Conservation (phyloP, 2,329 filamentous ascomycete species). For the Paraconiothyrium sp. region DNA sequence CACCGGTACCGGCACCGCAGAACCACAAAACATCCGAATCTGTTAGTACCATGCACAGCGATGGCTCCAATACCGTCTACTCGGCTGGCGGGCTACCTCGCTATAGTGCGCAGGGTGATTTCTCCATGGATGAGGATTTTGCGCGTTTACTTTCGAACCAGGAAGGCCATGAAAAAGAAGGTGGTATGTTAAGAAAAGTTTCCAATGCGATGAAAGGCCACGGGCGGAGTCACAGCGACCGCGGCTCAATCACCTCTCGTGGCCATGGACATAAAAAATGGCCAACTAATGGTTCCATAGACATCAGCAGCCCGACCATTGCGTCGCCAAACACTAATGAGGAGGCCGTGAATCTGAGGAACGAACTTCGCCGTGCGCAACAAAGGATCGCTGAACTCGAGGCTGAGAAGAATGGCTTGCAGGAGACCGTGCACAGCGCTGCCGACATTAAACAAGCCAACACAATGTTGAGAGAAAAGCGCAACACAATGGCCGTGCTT, state of each 20-base stretch:
- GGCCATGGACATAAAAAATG: slow-evolving; percentile 50
- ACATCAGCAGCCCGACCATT: slow-evolving; percentile 76
- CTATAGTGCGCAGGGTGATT: slow-evolving; percentile 80
- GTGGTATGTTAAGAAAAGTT: slow-evolving; percentile 77
- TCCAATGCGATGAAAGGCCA: slow-evolving; percentile 90
- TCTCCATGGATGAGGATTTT: slow-evolving; percentile 96
- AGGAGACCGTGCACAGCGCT: slow-evolving; percentile 65
- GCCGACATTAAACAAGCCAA: slow-evolving; percentile 78
- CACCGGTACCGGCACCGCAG: slow-evolving; percentile 48
- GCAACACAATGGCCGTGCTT: slow-evolving; percentile 92
- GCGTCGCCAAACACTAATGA: slow-evolving; percentile 63
- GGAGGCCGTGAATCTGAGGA: slow-evolving; percentile 62
- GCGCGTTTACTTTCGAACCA: slow-evolving; percentile 82
- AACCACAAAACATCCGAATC: slow-evolving; percentile 55
- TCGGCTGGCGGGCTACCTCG: slow-evolving; percentile 50
- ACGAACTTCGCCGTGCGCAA: slow-evolving; percentile 82
- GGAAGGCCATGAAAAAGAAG: slow-evolving; percentile 61
- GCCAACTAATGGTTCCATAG: slow-evolving; percentile 55
- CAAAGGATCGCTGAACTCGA: slow-evolving; percentile 88
- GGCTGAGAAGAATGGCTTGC: slow-evolving; percentile 71
- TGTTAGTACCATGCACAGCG: slow-evolving; percentile 56
- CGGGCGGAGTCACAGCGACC: slow-evolving; percentile 84
- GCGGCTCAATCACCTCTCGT: slow-evolving; percentile 50
- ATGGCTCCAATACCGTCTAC: slow-evolving; percentile 41
- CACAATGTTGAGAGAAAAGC: slow-evolving; percentile 88